phyloP scores from a whole-genome alignment of 192 early-diverging fungal genomes.

The Tieghemiomyces parasiticus region DNA sequence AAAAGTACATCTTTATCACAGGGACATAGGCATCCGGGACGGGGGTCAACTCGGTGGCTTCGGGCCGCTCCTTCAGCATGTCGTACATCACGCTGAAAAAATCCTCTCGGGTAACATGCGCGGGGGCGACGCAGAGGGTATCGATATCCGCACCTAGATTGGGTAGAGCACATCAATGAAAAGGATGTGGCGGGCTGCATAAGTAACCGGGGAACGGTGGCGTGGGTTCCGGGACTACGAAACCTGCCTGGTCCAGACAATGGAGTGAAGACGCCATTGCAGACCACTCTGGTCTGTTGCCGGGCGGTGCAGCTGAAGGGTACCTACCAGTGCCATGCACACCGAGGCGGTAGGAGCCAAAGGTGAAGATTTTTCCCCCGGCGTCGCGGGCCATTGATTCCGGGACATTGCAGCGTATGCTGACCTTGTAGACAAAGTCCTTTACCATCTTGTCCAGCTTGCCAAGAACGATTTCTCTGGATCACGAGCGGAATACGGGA shows the following conservation, averaged over 20 bases:
- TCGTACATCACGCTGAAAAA: slow-evolving; percentile 86
- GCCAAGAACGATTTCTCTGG: slow-evolving; percentile 53
- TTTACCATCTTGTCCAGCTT: slow-evolving; percentile 80
- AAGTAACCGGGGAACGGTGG: too few species aligned
- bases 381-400: slow-evolving; percentile 73
- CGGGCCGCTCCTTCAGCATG: slow-evolving; percentile 60
- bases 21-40: slow-evolving; percentile 90
- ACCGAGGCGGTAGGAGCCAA: slow-evolving; percentile 90
- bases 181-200: background rate
- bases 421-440: slow-evolving; percentile 77
- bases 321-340: slow-evolving; percentile 75
- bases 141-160: slow-evolving; percentile 92
- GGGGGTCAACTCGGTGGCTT: slow-evolving; percentile 72
- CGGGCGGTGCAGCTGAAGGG: too few species aligned
- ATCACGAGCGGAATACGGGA: background rate
- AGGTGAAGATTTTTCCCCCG: slow-evolving; percentile 95
- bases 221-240: too few species aligned
- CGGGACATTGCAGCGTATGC: slow-evolving; percentile 53
- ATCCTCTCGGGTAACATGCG: slow-evolving; percentile 75
- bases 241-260: too few species aligned
- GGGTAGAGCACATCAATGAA: slow-evolving; percentile 6
- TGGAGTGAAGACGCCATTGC: too few species aligned
- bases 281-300: too few species aligned
- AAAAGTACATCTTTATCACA: slow-evolving; percentile 88
- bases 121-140: slow-evolving; percentile 89